phyloP scores from a whole-genome alignment of 345 rosid species.

The Fremontodendron californicum region DNA sequence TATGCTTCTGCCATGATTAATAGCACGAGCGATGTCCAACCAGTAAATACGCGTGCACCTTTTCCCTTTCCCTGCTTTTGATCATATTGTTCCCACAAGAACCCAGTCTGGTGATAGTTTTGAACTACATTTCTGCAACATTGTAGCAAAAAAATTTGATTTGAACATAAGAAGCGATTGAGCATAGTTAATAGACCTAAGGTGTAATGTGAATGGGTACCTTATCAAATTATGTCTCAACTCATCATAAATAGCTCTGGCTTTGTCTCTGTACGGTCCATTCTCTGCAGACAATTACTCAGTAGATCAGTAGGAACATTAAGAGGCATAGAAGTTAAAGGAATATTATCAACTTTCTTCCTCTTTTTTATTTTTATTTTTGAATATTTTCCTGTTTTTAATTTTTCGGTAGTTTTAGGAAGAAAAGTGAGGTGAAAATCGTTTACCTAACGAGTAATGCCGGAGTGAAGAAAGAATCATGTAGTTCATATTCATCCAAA shows the following conservation, averaged over 20 bases:
- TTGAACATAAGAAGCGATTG: background rate
- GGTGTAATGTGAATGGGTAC: slow-evolving; percentile 24
- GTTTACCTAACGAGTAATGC: slow-evolving; percentile 70
- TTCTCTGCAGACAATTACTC: slow-evolving; percentile 43
- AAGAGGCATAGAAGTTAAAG: background rate
- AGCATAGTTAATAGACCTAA: background rate
- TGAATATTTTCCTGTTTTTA: background rate
- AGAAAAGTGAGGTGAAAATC: background rate
- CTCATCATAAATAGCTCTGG: slow-evolving; percentile 54
- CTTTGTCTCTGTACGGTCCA: slow-evolving; percentile 69
- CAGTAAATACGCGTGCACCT: slow-evolving; percentile 72
- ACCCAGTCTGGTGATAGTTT: slow-evolving; percentile 74
- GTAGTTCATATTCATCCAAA: slow-evolving; percentile 95
- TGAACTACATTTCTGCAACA: slow-evolving; percentile 66
- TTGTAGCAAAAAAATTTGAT: slow-evolving; percentile 4
- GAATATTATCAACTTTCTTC: background rate
- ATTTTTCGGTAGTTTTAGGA: background rate
- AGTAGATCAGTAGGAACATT: background rate
- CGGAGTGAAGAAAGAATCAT: slow-evolving; percentile 79
- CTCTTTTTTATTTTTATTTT: background rate
- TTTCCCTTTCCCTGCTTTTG: slow-evolving; percentile 73
- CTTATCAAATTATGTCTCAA: slow-evolving; percentile 68
- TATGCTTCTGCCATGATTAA: slow-evolving; percentile 73
- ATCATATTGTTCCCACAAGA: slow-evolving; percentile 88
- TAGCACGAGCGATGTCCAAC: slow-evolving; percentile 81